Evolutionary conservation across 1,284 basidiomycete species (phyloP), one percentile per base, ranked within the genome.

Genomic region (Austroboletus novae-zelandiae): DNA sequence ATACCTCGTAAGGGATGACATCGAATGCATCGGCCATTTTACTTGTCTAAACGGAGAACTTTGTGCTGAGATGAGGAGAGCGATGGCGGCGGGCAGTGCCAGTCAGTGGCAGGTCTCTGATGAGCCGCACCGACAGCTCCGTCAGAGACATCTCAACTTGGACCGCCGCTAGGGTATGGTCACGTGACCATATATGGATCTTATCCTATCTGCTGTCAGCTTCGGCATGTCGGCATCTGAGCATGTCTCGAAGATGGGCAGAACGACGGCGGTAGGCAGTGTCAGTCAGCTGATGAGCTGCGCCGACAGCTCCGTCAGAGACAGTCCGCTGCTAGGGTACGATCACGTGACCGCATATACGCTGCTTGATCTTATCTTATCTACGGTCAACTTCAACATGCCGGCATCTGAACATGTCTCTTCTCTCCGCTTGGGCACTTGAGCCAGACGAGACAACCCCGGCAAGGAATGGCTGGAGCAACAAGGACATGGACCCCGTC

Each of bases 1-100:
- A 58, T 48, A 89, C 89, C 69, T 84, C 81, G 71, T 76, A 88
- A 30, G 89, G 89, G 61, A 92, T 89, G 58, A 90, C 81, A 75
- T 92, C 90, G 66, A 91, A 91, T 50, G 89, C 83, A 66, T 85
- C 81, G 40, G 78, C 78, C 65, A 67, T 67, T 40, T 45, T 11
- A 11, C 40, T 14, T 17, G 40, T 37, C 17, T 36, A 31, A 31
- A 36, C n/a, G 18, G 30, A 23, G 9, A 23, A 20, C 9, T 34
- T 11, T 36, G 27, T 25, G 20, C 27, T 36, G 27, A 41, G 45
- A 35, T 13, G 39, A 13, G 48, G 42, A 20, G 42, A 37, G 44
- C 13, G 42, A 40, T 30, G 31, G 36, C 43, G 23, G 34, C 30
- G 45, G 45, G 27, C 18, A 39, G 36, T 23, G 35, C 9, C n/a